A percentile compares a stretch with the other conserved stretches of the same genome.
phyloP scores from a whole-genome alignment of 192 early-diverging fungal genomes.

The Podila horticola region DNA sequence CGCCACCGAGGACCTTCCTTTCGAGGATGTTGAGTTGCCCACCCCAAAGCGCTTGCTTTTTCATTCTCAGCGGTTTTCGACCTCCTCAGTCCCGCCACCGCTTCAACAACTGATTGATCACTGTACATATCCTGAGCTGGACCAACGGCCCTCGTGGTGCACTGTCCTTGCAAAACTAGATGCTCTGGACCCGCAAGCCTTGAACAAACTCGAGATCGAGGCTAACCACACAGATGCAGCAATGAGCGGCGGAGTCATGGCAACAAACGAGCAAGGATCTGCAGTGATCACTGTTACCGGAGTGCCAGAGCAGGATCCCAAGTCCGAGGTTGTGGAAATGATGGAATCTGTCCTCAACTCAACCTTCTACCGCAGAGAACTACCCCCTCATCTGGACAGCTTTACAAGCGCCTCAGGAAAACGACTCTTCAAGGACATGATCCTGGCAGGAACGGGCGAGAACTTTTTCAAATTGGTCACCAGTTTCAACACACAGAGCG shows the following conservation, averaged over 20 bases:
- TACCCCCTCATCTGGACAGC: conserved; percentile 72
- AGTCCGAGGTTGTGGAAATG: conserved; percentile 29
- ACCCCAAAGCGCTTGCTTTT: background rate
- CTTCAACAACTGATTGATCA: conserved; percentile 9
- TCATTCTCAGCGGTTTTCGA: conserved; percentile 1
- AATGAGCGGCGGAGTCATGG: background rate
- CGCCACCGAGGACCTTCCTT: conserved; percentile 17
- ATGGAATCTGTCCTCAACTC: conserved; percentile 42
- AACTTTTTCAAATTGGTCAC: conserved; percentile 86
- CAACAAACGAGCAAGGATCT: background rate
- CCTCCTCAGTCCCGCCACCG: background rate
- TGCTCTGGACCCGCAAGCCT: background rate
- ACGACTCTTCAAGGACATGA: conserved; percentile 78
- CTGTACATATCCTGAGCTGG: conserved; percentile 3
- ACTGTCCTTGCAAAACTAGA: background rate
- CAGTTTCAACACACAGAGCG: conserved; percentile 90
- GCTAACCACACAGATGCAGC: background rate
- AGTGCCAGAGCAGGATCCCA: background rate
- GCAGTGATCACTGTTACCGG: background rate
- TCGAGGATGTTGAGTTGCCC: background rate
- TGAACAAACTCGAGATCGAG: background rate
- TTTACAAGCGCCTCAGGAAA: conserved; percentile 82
- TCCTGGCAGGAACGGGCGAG: conserved; percentile 79
- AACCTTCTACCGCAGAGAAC: conserved; percentile 67
- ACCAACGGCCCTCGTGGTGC: conserved; percentile 29